phyloP scores from a whole-genome alignment of 1,284 basidiomycete genomes.

The Fomitopsis betulina region DNA sequence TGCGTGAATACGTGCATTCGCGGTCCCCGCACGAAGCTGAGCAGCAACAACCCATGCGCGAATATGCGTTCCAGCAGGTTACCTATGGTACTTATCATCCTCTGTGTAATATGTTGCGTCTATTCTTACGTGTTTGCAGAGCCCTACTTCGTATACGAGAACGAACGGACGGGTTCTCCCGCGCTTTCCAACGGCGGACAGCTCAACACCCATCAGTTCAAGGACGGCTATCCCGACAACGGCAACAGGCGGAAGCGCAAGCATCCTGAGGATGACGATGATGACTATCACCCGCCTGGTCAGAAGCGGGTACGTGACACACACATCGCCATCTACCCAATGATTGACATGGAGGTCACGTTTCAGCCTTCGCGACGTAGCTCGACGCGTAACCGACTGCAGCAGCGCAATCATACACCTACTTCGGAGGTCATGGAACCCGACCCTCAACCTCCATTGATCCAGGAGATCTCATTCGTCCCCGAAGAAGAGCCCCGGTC shows the following conservation, averaged over 20 bases:
- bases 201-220: slow-evolving; percentile 20
- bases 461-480: slow-evolving; percentile 30
- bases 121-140: background rate
- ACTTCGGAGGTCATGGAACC: slow-evolving; percentile 30
- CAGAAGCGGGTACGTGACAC: slow-evolving; percentile 47
- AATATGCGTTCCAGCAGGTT: slow-evolving; percentile 28
- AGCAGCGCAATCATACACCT: slow-evolving; percentile 32
- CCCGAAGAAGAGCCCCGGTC: slow-evolving; percentile 45
- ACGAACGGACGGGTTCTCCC: slow-evolving; percentile 24
- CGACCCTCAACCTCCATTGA: slow-evolving; percentile 17
- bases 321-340: background rate
- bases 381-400: slow-evolving; percentile 37
- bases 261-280: slow-evolving; percentile 41
- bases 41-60: slow-evolving; percentile 24
- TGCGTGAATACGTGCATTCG: slow-evolving; percentile 16
- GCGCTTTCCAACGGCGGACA: slow-evolving; percentile 23
- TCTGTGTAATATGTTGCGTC: too few relatives aligned
- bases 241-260: slow-evolving; percentile 49
- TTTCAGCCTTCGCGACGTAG: slow-evolving; percentile 36
- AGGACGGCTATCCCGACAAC: slow-evolving; percentile 36
- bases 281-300: slow-evolving; percentile 49
- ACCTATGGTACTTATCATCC: slow-evolving; percentile 25
- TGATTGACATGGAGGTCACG: slow-evolving; percentile 2
- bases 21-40: slow-evolving; percentile 28
- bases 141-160: slow-evolving; percentile 29